Base-by-base conservation (phyloP, 257 asterid species). In the Przewalskia tangutica region DNA sequence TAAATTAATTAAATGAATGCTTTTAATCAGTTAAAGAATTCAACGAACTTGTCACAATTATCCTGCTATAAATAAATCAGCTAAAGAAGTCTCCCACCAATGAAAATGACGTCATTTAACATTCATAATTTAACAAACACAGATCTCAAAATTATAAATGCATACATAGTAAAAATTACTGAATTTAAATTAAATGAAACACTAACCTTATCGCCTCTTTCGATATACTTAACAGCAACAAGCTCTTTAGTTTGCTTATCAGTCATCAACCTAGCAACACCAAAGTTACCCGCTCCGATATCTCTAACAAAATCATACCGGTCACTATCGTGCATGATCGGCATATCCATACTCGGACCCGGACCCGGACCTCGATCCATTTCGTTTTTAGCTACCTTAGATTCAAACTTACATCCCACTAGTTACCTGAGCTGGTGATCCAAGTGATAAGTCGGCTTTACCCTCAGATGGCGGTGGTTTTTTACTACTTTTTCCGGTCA, bases 281-380 rank as follows among this genome's bases (percentile, higher is more conserved):
- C 97, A 84, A 92, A 93, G 64, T 93, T 93, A 80, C 98, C 98
- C 77, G 97, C 84, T 79, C 98, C 98, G 84, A 93, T 92, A 84
- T 93, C 98, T 23, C 87, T 91, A 6, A 93, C 96, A 32, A 93
- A 82, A 87, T 93, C 98, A 84, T 92, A 93, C 38, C 98, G 92
- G 87, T 92, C 97, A 70, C 96, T 92, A 59, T 92, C 96, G 91
- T 93, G 98, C 97, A 93, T 92, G 92, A 92, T 93, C 93, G 97
- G 97, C 93, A 94, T 85, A 82, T 92, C 97, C 93, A 92, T 88
- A 23, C 88, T 90, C 86, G 93, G 93, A 75, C 91, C 93, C 86
- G 93, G 93, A 75, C 91, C 93, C 40, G 87, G 77, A 23, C 88
- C 85, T 83, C 98, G 97, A 92, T 93, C 93, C 97, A 93, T 93